Evolutionary conservation across 768 basidiomycete genomes (phyloP), one percentile per base, ranked within the genome.

Genomic region (Kwoniella botswanensis): DNA sequence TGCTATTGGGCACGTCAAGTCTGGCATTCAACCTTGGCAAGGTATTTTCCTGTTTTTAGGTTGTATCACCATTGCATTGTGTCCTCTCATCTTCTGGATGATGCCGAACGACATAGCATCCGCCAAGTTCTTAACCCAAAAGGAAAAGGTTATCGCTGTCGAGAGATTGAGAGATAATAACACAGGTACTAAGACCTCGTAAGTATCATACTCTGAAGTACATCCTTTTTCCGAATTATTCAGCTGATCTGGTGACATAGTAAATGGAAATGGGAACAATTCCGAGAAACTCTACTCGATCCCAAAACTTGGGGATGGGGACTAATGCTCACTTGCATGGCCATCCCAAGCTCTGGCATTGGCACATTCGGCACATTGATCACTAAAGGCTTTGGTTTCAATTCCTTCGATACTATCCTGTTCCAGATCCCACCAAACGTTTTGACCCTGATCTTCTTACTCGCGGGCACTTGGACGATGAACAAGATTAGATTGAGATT

Each of bases 111-210:
- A 62, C 44, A 76, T 76, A 43, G 66, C 58, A 9, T 52, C 65
- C 4, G 75, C 75, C 15, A 63, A 70, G 22, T 79, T 74, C 68
- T 56, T 79, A 3, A 72, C 58, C 35, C 67, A 58, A 21, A 56
- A 74, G 15, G 75, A 79, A 55, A 72, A 72, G 44, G 60, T 54
- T 15, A 67, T 68, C 26, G 77, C 75, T 26, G 53, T 73, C 57
- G 77, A 79, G 67, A 62, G 77, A 60, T 65, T 79, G 21, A 68
- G 71, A 43, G 63, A 61, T 65, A 79, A 79, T 65, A 67, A 79
- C 43, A 79, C 77, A 15, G 77, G 77, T 44, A 71, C 71, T 21
- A 67, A 68, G 55, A 71, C 78, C 9, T 64, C 63, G 56, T 61
- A 44, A 58, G 57, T 35, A 35, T 35, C 24, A 13, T 4, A 13